phyloP scores from a whole-genome alignment of 1,139 yeast species.

The Suhomyces atakaporum region DNA sequence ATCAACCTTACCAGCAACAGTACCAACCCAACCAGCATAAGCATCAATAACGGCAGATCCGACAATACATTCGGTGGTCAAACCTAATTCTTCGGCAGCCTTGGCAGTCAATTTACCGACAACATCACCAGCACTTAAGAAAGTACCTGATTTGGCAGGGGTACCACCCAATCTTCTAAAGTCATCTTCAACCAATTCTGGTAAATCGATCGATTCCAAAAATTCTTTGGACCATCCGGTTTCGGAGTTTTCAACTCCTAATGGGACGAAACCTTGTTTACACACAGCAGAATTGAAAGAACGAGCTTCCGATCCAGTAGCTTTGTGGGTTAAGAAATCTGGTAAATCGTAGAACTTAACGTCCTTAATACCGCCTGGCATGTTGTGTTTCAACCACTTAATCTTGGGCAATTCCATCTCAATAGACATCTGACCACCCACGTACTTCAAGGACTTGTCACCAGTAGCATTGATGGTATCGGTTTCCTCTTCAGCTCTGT shows the following conservation, averaged over 20 bases:
- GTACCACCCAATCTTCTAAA: constrained; percentile 84
- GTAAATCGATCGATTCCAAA: constrained; percentile 63
- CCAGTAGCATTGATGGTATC: constrained; percentile 74
- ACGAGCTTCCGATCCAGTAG: constrained; percentile 84
- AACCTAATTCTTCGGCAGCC: constrained; percentile 84
- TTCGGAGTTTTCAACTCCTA: constrained; percentile 81
- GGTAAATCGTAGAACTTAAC: constrained; percentile 91
- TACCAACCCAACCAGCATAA: constrained; percentile 98
- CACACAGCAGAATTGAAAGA: constrained; percentile 90
- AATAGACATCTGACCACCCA: constrained; percentile 96
- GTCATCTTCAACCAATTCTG: constrained; percentile 75
- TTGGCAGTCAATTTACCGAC: constrained; percentile 68
- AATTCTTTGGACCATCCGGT: constrained; percentile 92
- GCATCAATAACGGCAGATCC: constrained; percentile 98
- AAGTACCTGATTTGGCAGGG: constrained; percentile 68
- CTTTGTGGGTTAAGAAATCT: constrained; percentile 86
- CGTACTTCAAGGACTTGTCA: constrained; percentile 81
- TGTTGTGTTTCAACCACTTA: constrained; percentile 89
- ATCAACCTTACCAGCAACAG: constrained; percentile 85
- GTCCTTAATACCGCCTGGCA: constrained; percentile 64
- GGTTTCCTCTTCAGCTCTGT: constrained; percentile 90
- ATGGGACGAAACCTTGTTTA: constrained; percentile 92
- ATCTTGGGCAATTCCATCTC: constrained; percentile 98
- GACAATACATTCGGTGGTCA: constrained; percentile 76
- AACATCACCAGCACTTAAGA: constrained; percentile 83